phyloP scores from a whole-genome alignment of 192 early-diverging fungal species.

The Dissophora globulifera region DNA sequence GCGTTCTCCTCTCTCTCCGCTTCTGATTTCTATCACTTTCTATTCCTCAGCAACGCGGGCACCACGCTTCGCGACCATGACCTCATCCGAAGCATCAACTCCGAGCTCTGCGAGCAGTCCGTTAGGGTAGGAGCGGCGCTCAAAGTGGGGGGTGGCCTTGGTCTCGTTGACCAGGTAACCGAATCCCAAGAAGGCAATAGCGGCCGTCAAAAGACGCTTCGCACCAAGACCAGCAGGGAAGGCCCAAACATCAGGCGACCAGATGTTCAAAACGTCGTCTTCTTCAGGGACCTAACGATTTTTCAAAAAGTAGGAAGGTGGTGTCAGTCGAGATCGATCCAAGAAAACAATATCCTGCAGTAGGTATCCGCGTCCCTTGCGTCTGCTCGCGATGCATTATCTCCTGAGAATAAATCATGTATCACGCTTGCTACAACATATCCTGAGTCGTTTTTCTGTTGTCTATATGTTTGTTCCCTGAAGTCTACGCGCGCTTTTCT shows the following conservation, averaged over 20 bases:
- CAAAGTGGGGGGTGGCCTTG: conserved; percentile 65
- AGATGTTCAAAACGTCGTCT: conserved; percentile 75
- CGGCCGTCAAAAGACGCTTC: conserved; percentile 62
- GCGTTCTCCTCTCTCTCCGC: background rate
- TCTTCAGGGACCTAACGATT: conserved; percentile 69
- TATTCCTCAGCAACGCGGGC: conserved; percentile 17
- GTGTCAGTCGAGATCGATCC: no score
- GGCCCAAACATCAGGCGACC: conserved; percentile 73
- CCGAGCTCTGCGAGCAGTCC: conserved; percentile 76
- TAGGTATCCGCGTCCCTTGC: no score
- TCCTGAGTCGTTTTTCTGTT: no score
- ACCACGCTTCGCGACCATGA: conserved; percentile 53
- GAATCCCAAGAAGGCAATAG: conserved; percentile 62
- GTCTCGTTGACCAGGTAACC: conserved; percentile 65
- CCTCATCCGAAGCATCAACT: conserved; percentile 54
- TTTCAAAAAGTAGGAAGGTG: no score
- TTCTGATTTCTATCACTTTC: background rate
- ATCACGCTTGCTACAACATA: no score
- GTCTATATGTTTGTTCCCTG: no score
- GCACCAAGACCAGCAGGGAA: conserved; percentile 66
- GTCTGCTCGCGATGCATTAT: no score
- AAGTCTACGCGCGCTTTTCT: no score
- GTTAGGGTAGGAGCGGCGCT: conserved; percentile 71
- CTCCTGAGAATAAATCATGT: no score
- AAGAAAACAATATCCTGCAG: no score